Evolutionary conservation across 768 basidiomycete genomes (phyloP).

Genomic region (Phlegmacium glaucopus): DNA sequence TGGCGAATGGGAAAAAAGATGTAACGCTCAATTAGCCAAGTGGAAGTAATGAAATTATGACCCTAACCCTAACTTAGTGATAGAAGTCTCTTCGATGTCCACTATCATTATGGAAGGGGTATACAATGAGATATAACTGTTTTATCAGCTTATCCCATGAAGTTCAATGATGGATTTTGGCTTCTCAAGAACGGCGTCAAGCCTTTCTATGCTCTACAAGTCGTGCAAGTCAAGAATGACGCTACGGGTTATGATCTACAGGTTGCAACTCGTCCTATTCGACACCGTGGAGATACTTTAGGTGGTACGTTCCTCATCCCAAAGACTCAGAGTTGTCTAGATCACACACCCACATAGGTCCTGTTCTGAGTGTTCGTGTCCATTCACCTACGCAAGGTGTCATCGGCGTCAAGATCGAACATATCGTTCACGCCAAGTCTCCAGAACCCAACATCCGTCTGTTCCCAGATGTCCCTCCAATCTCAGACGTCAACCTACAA

Average conservation of each 20-base stretch:
- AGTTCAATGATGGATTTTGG: conserved; percentile 76
- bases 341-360: conserved; percentile 28
- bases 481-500: conserved; percentile 39
- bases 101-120: no score
- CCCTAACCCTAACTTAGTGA: no score
- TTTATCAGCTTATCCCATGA: no score
- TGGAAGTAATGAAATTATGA: conserved; percentile 8
- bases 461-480: conserved; percentile 56
- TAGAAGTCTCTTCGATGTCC: no score
- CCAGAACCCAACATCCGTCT: conserved; percentile 45
- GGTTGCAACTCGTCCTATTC: conserved; percentile 58
- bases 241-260: conserved; percentile 51
- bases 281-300: conserved; percentile 61
- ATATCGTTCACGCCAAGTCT: conserved; percentile 42
- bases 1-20: conserved; percentile 19
- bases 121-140: no score
- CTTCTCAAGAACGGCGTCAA: conserved; percentile 60
- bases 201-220: conserved; percentile 59
- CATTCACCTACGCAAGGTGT: conserved; percentile 54
- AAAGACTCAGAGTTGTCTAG: not conserved
- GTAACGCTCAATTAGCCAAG: conserved; percentile 14
- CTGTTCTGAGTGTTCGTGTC: conserved; percentile 47
- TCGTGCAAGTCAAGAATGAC: conserved; percentile 44
- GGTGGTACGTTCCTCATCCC: conserved; percentile 35
- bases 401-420: conserved; percentile 53